phyloP scores from a whole-genome alignment of 2,329 filamentous ascomycete species.

The Amesomyces nigricolor region DNA sequence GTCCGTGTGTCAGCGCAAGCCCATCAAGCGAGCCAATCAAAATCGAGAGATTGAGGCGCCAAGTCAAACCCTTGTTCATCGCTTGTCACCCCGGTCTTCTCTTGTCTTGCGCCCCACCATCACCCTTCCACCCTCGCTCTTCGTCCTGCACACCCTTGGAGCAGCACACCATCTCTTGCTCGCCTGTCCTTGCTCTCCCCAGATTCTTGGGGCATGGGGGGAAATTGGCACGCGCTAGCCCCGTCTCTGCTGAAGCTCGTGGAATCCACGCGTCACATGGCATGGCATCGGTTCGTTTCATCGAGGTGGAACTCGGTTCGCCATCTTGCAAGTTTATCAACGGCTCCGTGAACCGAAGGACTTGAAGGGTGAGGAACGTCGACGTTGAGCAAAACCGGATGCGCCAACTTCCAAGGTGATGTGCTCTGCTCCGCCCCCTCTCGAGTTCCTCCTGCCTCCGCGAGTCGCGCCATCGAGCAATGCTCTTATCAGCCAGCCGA shows the following conservation, averaged over 20 bases:
- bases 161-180: constrained; percentile 32
- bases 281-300: constrained; percentile 15
- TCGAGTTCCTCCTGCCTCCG: neutral
- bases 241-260: constrained; percentile 5
- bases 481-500: neutral
- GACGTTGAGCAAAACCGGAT: no score
- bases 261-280: constrained; percentile 31
- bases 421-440: neutral
- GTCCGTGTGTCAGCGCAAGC: constrained; percentile 34
- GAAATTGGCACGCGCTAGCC: constrained; percentile 19
- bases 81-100: constrained; percentile 20
- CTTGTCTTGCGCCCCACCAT: constrained; percentile 19
- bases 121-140: constrained; percentile 24
- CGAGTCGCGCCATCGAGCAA: neutral
- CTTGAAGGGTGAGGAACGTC: no score
- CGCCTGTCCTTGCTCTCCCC: constrained; percentile 28
- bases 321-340: no score
- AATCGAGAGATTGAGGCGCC: constrained; percentile 1
- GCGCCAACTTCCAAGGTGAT: no score
- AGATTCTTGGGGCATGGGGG: constrained; percentile 29
- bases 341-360: no score
- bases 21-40: constrained; percentile 23
- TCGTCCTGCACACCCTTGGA: constrained; percentile 3
- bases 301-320: neutral
- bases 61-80: constrained; percentile 22